Base-by-base conservation (phyloP, 164 flowering plant species). In the Warburgia ugandensis region DNA sequence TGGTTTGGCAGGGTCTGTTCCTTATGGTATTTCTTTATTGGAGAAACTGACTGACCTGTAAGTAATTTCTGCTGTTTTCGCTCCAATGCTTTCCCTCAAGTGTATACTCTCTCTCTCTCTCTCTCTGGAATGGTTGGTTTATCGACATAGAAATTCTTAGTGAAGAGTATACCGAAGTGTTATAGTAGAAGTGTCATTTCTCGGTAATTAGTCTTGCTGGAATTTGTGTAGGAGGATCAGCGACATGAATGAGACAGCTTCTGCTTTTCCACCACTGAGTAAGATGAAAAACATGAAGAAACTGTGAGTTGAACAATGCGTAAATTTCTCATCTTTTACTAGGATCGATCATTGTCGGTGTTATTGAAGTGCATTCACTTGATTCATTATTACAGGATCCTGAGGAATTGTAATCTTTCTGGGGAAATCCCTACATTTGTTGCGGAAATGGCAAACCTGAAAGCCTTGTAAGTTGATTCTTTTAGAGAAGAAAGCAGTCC, bases 1-100 rank as follows among this genome's bases (percentile, higher is more conserved):
- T 66, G 90, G 90, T 46, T 48, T 83, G 23, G 58, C 50, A 49
- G 90, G 90, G 2, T 87, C 90, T 2, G 77, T 83, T 62, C 95
- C 95, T 19, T 43, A 71, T 30, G 62, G 54, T 33, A 70, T 86
- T 32, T 80, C 81, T 28, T 26, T 54, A 35, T 58, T 86, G 74
- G 58, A 56, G 29, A 72, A 56, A 6, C 43, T 83, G 37, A 29
- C 57, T 39, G 64, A 69, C 16, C 28, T 86, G 95, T 86, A 45
- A 20, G 31, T 20, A 22, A 19, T n/a, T 12, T 2, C 28, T 20
- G 16, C 16, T 26, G 30, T 27, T 13, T 26, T 22, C 17, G 11
- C 27, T 2, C 27, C 19, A 1, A 6, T 20, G 3, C 12, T n/a
- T n/a, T n/a, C n/a, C n/a, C n/a, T n/a, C n/a, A n/a, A n/a, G n/a